A percentile compares a stretch with the other conserved stretches of the same genome.
These are phyloP conservation scores for Rhodotorula sp. DNA, from an alignment of 1,284 basidiomycete species.

Conservation along the genomic window DNA sequence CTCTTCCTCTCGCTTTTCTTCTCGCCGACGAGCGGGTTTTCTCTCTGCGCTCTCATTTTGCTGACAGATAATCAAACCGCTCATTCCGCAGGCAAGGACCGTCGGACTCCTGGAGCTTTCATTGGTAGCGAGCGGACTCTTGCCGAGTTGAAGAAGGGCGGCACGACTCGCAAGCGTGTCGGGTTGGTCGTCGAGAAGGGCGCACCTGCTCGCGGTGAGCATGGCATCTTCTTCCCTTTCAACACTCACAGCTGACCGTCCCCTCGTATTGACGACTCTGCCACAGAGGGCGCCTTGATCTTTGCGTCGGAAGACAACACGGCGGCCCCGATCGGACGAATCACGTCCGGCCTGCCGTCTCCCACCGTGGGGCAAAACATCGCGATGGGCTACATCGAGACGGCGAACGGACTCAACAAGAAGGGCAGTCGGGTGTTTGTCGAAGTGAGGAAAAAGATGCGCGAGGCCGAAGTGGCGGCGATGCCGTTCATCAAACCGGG, in stretches of 20 bases:
- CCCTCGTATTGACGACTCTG: background rate
- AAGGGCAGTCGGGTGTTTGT: slow-evolving; percentile 80
- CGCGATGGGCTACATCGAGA: slow-evolving; percentile 85
- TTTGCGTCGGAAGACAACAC: slow-evolving; percentile 58
- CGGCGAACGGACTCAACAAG: slow-evolving; percentile 74
- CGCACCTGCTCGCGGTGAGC: slow-evolving; percentile 67
- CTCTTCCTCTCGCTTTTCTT: slow-evolving; percentile 12
- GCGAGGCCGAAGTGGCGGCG: slow-evolving; percentile 66
- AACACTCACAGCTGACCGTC: background rate
- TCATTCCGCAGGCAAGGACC: slow-evolving; percentile 65
- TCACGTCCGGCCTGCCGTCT: slow-evolving; percentile 95
- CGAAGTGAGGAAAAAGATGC: slow-evolving; percentile 69
- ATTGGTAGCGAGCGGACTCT: slow-evolving; percentile 79
- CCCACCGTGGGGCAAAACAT: slow-evolving; percentile 88
- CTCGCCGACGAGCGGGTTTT: background rate
- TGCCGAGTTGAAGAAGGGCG: slow-evolving; percentile 74
- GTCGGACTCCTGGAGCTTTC: slow-evolving; percentile 66
- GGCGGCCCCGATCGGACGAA: slow-evolving; percentile 62
- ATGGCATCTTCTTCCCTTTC: background rate
- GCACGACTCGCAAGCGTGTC: slow-evolving; percentile 71
- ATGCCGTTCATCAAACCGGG: slow-evolving; percentile 76
- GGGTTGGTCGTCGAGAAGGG: slow-evolving; percentile 76
- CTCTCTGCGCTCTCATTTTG: too few species aligned
- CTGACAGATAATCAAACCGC: background rate
- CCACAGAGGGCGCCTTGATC: slow-evolving; percentile 77